Evolutionary conservation across 805 yeast species (phyloP).

Genomic region (Groenewaldozyma tartarivorans): DNA sequence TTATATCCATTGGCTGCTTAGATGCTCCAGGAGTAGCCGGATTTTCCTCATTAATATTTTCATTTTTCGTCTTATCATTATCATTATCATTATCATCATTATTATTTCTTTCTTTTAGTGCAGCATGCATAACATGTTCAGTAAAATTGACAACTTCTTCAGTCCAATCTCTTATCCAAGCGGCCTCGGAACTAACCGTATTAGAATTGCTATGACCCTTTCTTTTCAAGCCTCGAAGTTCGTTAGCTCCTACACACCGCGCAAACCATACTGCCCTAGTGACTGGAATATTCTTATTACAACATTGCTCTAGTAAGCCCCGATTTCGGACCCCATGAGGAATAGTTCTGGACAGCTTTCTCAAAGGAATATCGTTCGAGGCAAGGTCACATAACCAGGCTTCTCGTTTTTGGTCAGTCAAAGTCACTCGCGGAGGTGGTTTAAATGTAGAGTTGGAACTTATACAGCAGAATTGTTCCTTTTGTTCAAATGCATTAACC

Average conservation of each 20-base stretch:
- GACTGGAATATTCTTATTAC: constrained; percentile 58
- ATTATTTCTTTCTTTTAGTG: not conserved
- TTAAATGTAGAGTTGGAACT: constrained; percentile 47
- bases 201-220: constrained; percentile 28
- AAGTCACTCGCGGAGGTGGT: constrained; percentile 82
- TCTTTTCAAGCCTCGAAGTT: constrained; percentile 48
- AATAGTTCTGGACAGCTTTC: constrained; percentile 60
- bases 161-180: constrained; percentile 86
- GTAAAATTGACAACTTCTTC: constrained; percentile 61
- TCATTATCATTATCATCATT: not conserved
- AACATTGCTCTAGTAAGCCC: constrained; percentile 62
- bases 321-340: constrained; percentile 86
- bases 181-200: constrained; percentile 31
- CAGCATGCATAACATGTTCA: constrained; percentile 37
- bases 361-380: constrained; percentile 53
- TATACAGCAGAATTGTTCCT: constrained; percentile 38
- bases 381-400: constrained; percentile 80
- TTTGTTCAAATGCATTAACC: constrained; percentile 38
- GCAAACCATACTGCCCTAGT: constrained; percentile 87
- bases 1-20: constrained; percentile 31
- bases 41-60: constrained; percentile 9
- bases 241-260: constrained; percentile 77
- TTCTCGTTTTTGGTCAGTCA: constrained; percentile 79
- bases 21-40: not conserved
- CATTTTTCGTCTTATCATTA: constrained; percentile 21